Conservation (phyloP, 306 rosid genomes). For the Pyrus betulifolia region DNA sequence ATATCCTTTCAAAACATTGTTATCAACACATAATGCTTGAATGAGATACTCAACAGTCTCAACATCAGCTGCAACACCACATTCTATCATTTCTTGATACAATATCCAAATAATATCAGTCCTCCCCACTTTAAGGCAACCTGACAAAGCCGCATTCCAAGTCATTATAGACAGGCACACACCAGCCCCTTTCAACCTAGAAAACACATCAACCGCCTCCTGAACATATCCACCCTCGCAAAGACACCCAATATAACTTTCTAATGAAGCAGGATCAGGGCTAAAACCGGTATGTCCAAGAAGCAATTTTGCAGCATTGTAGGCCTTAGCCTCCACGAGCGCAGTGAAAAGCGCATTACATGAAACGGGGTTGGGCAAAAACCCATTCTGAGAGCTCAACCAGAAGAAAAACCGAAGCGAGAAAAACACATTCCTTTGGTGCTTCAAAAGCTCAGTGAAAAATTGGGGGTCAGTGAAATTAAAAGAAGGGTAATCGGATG, state of each 20-base stretch:
- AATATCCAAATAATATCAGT: conserved; percentile 58
- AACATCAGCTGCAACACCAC: conserved; percentile 38
- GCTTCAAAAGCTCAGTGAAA: conserved; percentile 38
- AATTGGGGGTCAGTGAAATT: conserved; percentile 50
- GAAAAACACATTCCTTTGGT: conserved; percentile 46
- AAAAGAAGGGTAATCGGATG: conserved; percentile 52
- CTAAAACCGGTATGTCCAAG: conserved; percentile 38
- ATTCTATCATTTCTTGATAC: conserved; percentile 51
- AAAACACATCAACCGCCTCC: conserved; percentile 44
- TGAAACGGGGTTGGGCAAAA: conserved; percentile 39
- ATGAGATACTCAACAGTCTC: conserved; percentile 55
- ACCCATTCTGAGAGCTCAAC: conserved; percentile 41
- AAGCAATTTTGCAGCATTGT: conserved; percentile 40
- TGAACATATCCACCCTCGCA: conserved; percentile 43
- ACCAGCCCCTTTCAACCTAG: conserved; percentile 29
- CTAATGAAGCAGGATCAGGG: conserved; percentile 46
- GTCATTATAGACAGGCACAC: conserved; percentile 42
- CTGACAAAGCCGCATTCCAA: conserved; percentile 46
- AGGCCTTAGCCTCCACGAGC: conserved; percentile 57
- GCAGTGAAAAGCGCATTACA: conserved; percentile 41
- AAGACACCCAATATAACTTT: conserved; percentile 42
- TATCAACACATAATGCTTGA: conserved; percentile 49
- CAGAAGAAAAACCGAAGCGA: conserved; percentile 49
- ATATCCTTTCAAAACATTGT: conserved; percentile 40
- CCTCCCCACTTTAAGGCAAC: conserved; percentile 46